Evolutionary conservation across 2,329 filamentous ascomycete species (phyloP).

Genomic region (Claviceps quebecensis): DNA sequence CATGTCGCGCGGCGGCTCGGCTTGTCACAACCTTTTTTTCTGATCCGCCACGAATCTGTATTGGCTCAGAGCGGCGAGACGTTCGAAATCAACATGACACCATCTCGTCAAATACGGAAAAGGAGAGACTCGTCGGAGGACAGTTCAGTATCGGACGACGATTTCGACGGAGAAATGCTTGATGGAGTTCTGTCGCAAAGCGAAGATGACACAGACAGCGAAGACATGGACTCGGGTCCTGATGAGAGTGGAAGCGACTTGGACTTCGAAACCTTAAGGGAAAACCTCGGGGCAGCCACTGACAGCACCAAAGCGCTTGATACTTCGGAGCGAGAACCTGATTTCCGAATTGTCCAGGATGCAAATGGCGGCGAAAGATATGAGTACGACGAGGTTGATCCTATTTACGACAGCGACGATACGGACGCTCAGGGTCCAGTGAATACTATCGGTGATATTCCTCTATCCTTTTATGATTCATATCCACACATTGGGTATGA

Average conservation of each 20-base stretch:
- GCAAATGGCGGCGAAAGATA: constrained; percentile 86
- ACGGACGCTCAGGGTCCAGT: constrained; percentile 63
- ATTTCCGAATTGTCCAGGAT: constrained; percentile 49
- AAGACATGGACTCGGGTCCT: constrained; percentile 11
- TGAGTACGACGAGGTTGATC: constrained; percentile 85
- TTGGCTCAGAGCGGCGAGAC: neutral
- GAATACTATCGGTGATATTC: constrained; percentile 94
- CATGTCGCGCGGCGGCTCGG: no score
- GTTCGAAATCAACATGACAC: constrained; percentile 6
- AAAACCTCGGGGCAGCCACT: constrained; percentile 3
- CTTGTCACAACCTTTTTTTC: neutral
- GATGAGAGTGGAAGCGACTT: constrained; percentile 1
- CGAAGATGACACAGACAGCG: constrained; percentile 21
- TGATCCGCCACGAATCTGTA: neutral
- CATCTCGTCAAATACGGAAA: constrained; percentile 33
- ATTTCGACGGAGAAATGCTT: constrained; percentile 40
- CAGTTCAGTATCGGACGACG: constrained; percentile 33
- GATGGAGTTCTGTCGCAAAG: constrained; percentile 41
- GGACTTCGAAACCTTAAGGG: constrained; percentile 23
- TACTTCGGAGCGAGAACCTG: neutral
- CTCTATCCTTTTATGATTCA: constrained; percentile 86
- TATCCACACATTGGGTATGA: constrained; percentile 98
- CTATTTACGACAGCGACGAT: constrained; percentile 92
- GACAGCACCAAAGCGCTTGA: neutral
- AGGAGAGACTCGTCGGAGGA: constrained; percentile 49